These are phyloP conservation scores for Mycena vitilis DNA, from an alignment of 768 basidiomycete genomes.

Conservation along the genomic window DNA sequence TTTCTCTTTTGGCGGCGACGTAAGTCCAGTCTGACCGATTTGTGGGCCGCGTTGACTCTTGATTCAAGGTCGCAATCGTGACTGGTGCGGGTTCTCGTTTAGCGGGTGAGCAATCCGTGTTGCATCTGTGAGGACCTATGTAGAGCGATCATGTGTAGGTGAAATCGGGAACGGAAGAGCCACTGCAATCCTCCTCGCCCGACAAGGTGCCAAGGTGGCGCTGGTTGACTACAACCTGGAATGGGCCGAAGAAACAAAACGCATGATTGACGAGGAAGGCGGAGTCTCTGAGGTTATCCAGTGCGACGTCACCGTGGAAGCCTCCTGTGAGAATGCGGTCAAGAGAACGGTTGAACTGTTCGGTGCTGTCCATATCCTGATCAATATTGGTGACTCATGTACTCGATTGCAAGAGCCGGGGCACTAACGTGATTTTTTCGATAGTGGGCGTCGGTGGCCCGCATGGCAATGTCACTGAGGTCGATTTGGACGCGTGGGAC, in stretches of 20 bases:
- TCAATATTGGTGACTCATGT: conserved; percentile 43
- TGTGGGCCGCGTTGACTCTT: background rate
- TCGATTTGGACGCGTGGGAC: conserved; percentile 49
- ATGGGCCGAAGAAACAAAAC: conserved; percentile 51
- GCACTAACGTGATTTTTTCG: background rate
- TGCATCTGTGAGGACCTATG: background rate
- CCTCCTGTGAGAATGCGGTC: conserved; percentile 50
- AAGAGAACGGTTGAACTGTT: conserved; percentile 48
- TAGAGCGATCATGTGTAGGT: background rate
- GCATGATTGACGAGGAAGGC: conserved; percentile 54
- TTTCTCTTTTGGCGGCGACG: conserved; percentile 29
- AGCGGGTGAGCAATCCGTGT: conserved; percentile 33
- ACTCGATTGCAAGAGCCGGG: background rate
- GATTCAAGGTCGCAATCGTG: conserved; percentile 52
- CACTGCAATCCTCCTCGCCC: conserved; percentile 54
- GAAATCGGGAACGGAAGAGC: conserved; percentile 57
- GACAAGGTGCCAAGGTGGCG: conserved; percentile 52
- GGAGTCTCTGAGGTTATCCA: conserved; percentile 48
- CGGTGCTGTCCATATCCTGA: conserved; percentile 55
- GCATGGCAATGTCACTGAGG: conserved; percentile 46
- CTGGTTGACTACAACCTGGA: conserved; percentile 51
- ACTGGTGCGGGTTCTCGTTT: conserved; percentile 56
- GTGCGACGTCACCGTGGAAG: conserved; percentile 50
- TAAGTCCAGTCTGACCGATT: background rate
- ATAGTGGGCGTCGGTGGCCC: conserved; percentile 55